A percentile compares a stretch with the other conserved stretches of the same genome.
phyloP scores from a whole-genome alignment of 768 basidiomycete genomes.

The Ramaria rubella region DNA sequence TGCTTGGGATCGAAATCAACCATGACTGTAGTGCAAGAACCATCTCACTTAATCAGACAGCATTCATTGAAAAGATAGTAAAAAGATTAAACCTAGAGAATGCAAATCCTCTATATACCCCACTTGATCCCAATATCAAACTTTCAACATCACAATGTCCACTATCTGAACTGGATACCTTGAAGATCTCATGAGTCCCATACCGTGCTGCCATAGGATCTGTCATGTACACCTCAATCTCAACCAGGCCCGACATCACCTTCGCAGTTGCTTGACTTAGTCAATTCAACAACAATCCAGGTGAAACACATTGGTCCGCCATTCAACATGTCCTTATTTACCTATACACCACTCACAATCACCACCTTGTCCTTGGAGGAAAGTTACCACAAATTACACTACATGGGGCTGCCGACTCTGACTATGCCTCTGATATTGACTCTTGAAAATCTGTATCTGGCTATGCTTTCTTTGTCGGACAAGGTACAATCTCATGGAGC shows the following conservation, averaged over 20 bases:
- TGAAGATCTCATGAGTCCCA: neutral
- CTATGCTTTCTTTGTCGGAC: constrained; percentile 29
- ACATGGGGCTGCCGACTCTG: constrained; percentile 15
- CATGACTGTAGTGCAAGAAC: constrained; percentile 15
- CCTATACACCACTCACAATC: neutral
- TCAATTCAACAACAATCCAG: constrained; percentile 6
- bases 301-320: neutral
- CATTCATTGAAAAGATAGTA: constrained; percentile 29
- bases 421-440: constrained; percentile 25
- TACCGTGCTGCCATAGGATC: constrained; percentile 11
- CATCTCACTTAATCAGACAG: constrained; percentile 18
- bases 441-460: constrained; percentile 29
- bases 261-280: constrained; percentile 9
- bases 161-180: neutral
- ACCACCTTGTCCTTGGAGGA: constrained; percentile 18
- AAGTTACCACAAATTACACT: constrained; percentile 3
- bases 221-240: constrained; percentile 16
- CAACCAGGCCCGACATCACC: constrained; percentile 10
- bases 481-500: constrained; percentile 24
- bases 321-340: constrained; percentile 9
- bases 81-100: constrained; percentile 22
- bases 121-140: constrained; percentile 21
- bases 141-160: constrained; percentile 3
- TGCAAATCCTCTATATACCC: constrained; percentile 21
- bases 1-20: constrained; percentile 26